Evolutionary conservation across 2,329 filamentous ascomycete genomes (phyloP).

Genomic region (Phialophora chinensis): DNA sequence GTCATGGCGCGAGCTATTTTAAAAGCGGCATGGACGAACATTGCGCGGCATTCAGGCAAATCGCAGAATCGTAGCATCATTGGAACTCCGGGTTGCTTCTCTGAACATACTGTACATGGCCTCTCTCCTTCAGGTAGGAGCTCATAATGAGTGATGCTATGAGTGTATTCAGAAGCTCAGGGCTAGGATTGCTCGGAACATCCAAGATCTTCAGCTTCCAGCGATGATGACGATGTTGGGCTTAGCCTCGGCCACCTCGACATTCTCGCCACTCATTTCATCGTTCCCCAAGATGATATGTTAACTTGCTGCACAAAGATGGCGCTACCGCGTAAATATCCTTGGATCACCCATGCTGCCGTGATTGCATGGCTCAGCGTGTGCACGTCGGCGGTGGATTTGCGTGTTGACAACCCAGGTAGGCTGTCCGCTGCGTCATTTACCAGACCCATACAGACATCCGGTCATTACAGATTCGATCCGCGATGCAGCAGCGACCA

Average conservation of each 20-base stretch:
- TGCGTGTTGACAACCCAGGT: constrained; percentile 1
- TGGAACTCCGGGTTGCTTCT: no score
- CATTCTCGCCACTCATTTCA: neutral
- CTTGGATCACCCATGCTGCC: neutral
- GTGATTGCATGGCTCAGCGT: neutral
- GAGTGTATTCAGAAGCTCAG: neutral
- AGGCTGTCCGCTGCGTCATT: neutral
- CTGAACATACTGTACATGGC: no score
- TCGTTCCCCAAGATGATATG: neutral
- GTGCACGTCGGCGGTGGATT: neutral
- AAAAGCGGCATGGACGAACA: no score
- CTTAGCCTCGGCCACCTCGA: neutral
- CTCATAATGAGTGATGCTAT: neutral
- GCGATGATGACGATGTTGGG: neutral
- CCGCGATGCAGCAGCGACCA: neutral
- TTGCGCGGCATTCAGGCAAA: no score
- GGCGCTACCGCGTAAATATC: neutral
- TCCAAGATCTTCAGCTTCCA: neutral
- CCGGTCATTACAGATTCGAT: neutral
- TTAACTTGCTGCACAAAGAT: neutral
- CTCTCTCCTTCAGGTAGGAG: no score
- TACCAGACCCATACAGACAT: neutral
- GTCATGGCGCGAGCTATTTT: no score
- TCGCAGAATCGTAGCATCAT: no score
- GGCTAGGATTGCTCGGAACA: neutral